Percentiles rank a stretch among this genome's conserved stretches.
Evolutionary conservation across 108 stramenopile species (phyloP).

Genomic region (Cyclotella baltica): DNA sequence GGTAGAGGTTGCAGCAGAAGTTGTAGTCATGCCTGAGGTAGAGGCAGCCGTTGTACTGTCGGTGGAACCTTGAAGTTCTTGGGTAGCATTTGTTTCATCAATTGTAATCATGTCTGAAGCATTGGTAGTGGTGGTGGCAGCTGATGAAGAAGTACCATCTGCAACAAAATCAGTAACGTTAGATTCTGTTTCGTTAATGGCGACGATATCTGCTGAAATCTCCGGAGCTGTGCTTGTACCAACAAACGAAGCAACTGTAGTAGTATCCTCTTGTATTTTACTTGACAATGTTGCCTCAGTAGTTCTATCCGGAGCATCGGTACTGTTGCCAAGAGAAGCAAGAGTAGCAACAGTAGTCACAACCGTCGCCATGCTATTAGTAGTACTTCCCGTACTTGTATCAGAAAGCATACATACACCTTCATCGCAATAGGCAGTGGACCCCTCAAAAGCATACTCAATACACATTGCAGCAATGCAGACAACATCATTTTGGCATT

Average conservation of each 20-base stretch:
- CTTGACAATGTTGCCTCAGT: neutral
- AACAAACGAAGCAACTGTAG: neutral
- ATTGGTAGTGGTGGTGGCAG: neutral
- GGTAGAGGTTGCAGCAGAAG: neutral
- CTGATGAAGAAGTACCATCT: neutral
- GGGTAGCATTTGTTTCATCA: neutral
- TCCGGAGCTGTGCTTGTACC: neutral
- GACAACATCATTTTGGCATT: conserved; percentile 23
- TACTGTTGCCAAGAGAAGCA: neutral
- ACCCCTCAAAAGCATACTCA: conserved; percentile 61
- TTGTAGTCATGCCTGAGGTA: too few relatives aligned
- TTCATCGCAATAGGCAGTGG: conserved; percentile 8
- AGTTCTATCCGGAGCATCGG: neutral
- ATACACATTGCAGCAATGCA: conserved; percentile 43
- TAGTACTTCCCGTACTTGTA: neutral
- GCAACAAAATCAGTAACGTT: neutral
- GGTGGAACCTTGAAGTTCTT: too few relatives aligned
- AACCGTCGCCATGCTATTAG: neutral
- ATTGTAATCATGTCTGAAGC: neutral
- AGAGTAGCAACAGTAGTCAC: neutral
- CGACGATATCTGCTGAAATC: neutral
- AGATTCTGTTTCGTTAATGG: neutral
- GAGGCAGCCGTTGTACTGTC: too few relatives aligned
- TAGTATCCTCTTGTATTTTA: neutral
- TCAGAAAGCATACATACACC: neutral